Evolutionary conservation across 2,329 filamentous ascomycete species (phyloP).

Genomic region (Boeremia lycopersici): DNA sequence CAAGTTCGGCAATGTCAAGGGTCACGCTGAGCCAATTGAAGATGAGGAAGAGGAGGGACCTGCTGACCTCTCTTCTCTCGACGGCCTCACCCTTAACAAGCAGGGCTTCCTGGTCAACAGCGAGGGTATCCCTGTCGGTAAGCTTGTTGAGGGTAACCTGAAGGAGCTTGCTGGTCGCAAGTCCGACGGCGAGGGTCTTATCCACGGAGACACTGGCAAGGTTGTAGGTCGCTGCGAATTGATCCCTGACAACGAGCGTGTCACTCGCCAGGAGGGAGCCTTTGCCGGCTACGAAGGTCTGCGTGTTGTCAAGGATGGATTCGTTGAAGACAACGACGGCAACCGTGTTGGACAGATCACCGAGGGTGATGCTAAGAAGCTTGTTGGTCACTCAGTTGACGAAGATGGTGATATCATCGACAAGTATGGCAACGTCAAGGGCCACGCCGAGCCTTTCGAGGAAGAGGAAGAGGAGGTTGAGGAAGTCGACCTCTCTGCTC

Average conservation of each 20-base stretch:
- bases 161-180: conserved; percentile 62
- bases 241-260: conserved; percentile 62
- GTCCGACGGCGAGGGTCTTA: conserved; percentile 61
- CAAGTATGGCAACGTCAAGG: conserved; percentile 70
- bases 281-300: conserved; percentile 71
- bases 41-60: conserved; percentile 52
- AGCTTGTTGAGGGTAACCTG: conserved; percentile 62
- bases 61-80: conserved; percentile 59
- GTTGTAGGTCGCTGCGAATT: conserved; percentile 63
- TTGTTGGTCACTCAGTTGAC: conserved; percentile 76
- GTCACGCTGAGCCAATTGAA: conserved; percentile 62
- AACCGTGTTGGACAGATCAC: conserved; percentile 74
- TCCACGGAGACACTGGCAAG: conserved; percentile 63
- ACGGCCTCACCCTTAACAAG: conserved; percentile 63
- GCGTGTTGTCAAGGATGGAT: conserved; percentile 71
- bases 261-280: conserved; percentile 65
- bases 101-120: conserved; percentile 61
- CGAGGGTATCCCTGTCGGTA: conserved; percentile 61
- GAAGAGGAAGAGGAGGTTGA: conserved; percentile 57
- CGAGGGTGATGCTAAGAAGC: conserved; percentile 72
- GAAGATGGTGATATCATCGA: conserved; percentile 84
- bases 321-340: conserved; percentile 77
- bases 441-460: conserved; percentile 63
- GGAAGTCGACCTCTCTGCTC: conserved; percentile 62
- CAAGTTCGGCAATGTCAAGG: conserved; percentile 66